phyloP scores from a whole-genome alignment of 2,329 filamentous ascomycete genomes.

The Aspergillus quadricinctus region DNA sequence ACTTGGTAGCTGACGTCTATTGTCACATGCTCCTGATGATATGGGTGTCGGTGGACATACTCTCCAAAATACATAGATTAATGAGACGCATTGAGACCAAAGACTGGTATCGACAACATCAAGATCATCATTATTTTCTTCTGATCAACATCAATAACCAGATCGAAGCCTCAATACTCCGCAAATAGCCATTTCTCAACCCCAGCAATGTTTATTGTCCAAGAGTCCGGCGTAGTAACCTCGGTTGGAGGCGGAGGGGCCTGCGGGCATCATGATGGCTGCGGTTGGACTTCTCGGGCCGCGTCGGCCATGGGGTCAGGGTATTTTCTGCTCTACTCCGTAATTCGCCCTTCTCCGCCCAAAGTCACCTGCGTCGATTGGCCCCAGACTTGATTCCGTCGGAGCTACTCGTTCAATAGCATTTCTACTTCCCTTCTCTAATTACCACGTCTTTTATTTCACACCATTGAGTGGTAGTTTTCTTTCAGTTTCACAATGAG shows the following conservation, averaged over 20 bases:
- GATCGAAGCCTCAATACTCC: neutral
- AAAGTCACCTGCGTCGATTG: conserved; percentile 19
- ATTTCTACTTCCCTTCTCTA: neutral
- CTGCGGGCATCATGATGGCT: neutral
- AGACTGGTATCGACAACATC: neutral
- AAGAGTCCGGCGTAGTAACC: conserved; percentile 18
- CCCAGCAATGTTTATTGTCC: neutral
- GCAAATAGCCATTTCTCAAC: neutral
- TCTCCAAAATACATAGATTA: neutral
- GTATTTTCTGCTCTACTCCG: neutral
- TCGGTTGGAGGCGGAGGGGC: conserved; percentile 26
- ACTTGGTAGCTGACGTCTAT: conserved; percentile 52
- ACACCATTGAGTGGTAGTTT: neutral
- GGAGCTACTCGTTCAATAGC: no score
- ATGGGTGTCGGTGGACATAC: neutral
- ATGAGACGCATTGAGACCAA: conserved; percentile 2
- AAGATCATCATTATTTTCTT: neutral
- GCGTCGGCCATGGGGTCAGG: conserved; percentile 24
- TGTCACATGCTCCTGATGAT: neutral
- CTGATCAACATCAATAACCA: neutral
- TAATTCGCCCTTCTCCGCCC: conserved; percentile 23
- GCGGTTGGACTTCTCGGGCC: conserved; percentile 28
- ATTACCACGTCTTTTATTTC: neutral
- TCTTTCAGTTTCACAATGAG: conserved; percentile 35
- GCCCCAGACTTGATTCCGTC: no score